Evolutionary conservation across 345 rosid species (phyloP), one percentile per base, ranked within the genome.

Genomic region (Aurinia saxatilis): DNA sequence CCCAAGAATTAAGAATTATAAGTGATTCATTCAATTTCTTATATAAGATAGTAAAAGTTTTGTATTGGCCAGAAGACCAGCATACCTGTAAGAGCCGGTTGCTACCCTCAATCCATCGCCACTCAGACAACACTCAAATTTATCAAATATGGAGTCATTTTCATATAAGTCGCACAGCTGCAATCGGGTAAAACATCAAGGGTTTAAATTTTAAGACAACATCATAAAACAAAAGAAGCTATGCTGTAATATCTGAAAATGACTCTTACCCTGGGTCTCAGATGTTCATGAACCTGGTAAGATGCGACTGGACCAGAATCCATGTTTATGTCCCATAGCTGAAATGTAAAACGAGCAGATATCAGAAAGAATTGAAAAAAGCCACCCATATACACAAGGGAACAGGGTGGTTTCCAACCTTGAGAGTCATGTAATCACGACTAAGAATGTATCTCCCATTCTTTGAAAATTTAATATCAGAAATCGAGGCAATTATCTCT

Each of bases 301-400:
- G 93, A 82, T 73, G 95, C 82, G 74, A 92, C 95, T 16, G 99
- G 99, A 70, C 99, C 95, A n/a, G 96, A 83, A 82, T 95, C 99
- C 99, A 95, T 95, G 76, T 89, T 92, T 73, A 92, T 83, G 77
- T 92, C 98, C 98, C 98, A 92, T 59, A 92, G 76, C 86, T 82
- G 73, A 50, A 66, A 75, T 50, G 35, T 38, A 2, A 14, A 6
- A 58, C 37, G 19, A 38, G 50, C 12, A 45, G 4, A 50, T 27
- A 72, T 72, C 56, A 65, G 44, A 52, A 59, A 29, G 44, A 42
- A 36, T 37, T 36, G 38, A 65, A 18, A 36, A 19, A 25, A 37
- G 50, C 36, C 10, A 42, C 14, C 10, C 6, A 15, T 39, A 50
- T 70, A 33, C 39, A 47, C 63, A 53, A 36, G 39, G 52, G 50